Evolutionary conservation across 805 yeast species (phyloP).

Genomic region (Starmera caribaea): DNA sequence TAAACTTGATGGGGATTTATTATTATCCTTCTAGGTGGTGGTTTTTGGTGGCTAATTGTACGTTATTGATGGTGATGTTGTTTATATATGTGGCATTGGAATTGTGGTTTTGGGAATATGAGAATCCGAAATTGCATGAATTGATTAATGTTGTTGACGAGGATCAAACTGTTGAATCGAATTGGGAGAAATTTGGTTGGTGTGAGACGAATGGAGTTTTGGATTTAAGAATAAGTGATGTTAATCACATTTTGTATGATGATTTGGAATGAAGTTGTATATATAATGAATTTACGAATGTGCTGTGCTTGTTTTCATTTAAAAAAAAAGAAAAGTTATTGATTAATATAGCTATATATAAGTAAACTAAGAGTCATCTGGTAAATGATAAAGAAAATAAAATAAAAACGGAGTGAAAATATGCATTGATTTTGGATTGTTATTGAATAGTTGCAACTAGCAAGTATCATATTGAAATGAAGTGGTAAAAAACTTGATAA

Average conservation of each 20-base stretch:
- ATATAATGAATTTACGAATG: too few relatives aligned
- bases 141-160: conserved; percentile 61
- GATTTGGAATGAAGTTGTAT: background rate
- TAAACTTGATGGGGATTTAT: conserved; percentile 44
- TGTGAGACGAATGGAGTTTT: conserved; percentile 73
- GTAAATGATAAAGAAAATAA: too few relatives aligned
- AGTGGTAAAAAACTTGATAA: background rate
- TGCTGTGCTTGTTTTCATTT: too few relatives aligned
- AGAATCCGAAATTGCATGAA: conserved; percentile 51
- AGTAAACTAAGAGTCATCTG: too few relatives aligned
- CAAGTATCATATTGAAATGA: too few relatives aligned
- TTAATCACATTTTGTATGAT: conserved; percentile 52
- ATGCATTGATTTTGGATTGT: background rate
- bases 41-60: conserved; percentile 74
- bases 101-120: conserved; percentile 66
- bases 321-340: too few relatives aligned
- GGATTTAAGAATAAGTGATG: conserved; percentile 71
- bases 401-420: too few relatives aligned
- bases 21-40: conserved; percentile 89
- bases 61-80: conserved; percentile 59
- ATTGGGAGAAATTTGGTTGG: conserved; percentile 32
- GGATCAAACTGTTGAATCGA: conserved; percentile 24
- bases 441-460: too few relatives aligned
- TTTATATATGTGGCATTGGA: conserved; percentile 64
- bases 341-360: too few relatives aligned